phyloP scores from a whole-genome alignment of 495 filamentous ascomycete species.

The Aspergillus mulundensis region DNA sequence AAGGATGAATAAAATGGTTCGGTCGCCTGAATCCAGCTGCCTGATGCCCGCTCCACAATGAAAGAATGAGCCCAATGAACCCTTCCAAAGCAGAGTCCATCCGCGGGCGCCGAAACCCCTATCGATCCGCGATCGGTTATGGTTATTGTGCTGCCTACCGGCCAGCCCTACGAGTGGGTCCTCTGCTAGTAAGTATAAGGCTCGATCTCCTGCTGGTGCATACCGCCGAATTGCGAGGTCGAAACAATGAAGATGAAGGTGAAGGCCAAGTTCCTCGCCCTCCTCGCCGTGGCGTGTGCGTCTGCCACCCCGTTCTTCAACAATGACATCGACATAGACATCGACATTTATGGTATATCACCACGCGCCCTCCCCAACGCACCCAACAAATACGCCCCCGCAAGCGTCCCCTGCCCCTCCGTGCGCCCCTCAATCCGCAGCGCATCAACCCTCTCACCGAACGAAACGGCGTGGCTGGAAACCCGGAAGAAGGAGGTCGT shows the following conservation, averaged over 20 bases:
- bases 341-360: too few species aligned
- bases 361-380: constrained; percentile 37
- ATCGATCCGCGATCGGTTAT: too few species aligned
- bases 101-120: too few species aligned
- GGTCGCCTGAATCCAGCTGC: too few species aligned
- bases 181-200: background rate
- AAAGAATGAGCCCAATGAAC: too few species aligned
- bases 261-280: too few species aligned
- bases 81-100: too few species aligned
- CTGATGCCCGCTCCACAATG: too few species aligned
- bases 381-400: constrained; percentile 45
- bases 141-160: background rate
- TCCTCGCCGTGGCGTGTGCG: background rate
- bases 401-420: constrained; percentile 37
- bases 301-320: background rate
- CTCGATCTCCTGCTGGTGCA: too few species aligned
- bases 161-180: background rate
- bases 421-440: constrained; percentile 48
- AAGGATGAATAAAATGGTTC: too few species aligned
- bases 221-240: background rate
- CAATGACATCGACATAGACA: background rate
- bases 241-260: too few species aligned
- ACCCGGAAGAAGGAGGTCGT: constrained; percentile 50
- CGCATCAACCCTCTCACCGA: constrained; percentile 55
- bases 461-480: constrained; percentile 68